Percentiles rank a stretch among this genome's conserved stretches.
Evolutionary conservation across 177 flowering plant species (phyloP).

Genomic region (Vitis hybrid): DNA sequence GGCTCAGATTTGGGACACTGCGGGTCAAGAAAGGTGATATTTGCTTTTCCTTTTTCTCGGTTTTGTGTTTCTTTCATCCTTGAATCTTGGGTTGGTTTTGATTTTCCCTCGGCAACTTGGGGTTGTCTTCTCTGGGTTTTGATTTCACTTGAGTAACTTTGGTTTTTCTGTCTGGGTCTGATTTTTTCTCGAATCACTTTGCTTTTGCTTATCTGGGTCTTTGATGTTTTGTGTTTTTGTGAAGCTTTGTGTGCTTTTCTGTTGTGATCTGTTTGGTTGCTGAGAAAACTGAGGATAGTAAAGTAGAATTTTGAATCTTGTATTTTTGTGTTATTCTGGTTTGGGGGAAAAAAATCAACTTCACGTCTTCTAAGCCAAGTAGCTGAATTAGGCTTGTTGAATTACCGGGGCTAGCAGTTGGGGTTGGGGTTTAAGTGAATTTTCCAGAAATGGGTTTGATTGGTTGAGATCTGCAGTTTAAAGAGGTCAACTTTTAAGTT

Average conservation of each 20-base stretch:
- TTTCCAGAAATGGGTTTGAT: not conserved
- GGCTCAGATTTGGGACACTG: constrained; percentile 58
- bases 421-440: not conserved
- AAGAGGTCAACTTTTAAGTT: not conserved
- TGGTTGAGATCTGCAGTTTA: constrained; percentile 2
- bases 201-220: constrained; percentile 13
- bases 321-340: too few species aligned
- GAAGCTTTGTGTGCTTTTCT: not conserved
- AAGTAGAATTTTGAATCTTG: too few species aligned
- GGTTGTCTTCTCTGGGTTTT: too few species aligned
- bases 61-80: too few species aligned
- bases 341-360: too few species aligned
- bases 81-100: too few species aligned
- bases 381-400: too few species aligned
- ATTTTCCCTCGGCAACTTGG: too few species aligned
- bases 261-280: too few species aligned
- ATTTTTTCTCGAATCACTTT: not conserved
- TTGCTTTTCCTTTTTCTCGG: not conserved
- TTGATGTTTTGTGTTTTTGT: constrained; percentile 8
- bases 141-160: too few species aligned
- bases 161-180: too few species aligned
- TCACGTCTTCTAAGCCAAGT: too few species aligned
- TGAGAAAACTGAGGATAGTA: not conserved
- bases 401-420: not conserved
- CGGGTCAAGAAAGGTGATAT: constrained; percentile 47